Evolutionary conservation across 768 basidiomycete genomes (phyloP), one percentile per base, ranked within the genome.

Genomic region (Hygrophorus russula): DNA sequence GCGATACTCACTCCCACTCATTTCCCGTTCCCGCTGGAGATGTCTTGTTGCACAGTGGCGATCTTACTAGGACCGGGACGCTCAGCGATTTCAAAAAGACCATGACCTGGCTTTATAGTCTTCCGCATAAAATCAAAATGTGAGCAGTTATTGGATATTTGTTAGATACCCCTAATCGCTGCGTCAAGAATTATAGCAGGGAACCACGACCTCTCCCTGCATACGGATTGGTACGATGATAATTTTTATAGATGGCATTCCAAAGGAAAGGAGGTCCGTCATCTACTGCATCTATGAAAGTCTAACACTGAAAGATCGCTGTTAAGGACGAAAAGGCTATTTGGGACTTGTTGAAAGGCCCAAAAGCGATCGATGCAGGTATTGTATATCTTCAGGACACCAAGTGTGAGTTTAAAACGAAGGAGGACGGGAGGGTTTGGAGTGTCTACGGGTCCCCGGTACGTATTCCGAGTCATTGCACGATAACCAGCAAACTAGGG

Each of bases 391-490:
- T 83, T 1, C 67, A 79, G 49, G 63, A 79, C 44, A 64, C 72
- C 46, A 42, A 56, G 0, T 58, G 70, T 39, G 57, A 57, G 15
- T 66, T 79, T 54, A 48, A 60, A 35, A 44, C 57, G 0, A 58
- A 56, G 24, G 60, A 64, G 19, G 53, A 51, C 5, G 65, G 78
- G 2, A 66, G 62, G 34, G 56, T 50, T 1, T 83, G 81, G 82
- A 70, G 67, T 35, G 67, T 82, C 8, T 80, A 79, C 56, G 82
- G 81, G 0, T 80, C 80, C 14, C 82, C 81, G 7, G 82, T 80
- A 44, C 27, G 74, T 54, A 19, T 11, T n/a, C 12, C 31, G 9
- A 36, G 17, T 17, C 38, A 27, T 19, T 13, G n/a, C 7, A 14
- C 17, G 29, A 20, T 46, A 18, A 14, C 27, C 28, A 12, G 13